Conservation (phyloP, 441 rosid genomes). For the Croton laevigatus region DNA sequence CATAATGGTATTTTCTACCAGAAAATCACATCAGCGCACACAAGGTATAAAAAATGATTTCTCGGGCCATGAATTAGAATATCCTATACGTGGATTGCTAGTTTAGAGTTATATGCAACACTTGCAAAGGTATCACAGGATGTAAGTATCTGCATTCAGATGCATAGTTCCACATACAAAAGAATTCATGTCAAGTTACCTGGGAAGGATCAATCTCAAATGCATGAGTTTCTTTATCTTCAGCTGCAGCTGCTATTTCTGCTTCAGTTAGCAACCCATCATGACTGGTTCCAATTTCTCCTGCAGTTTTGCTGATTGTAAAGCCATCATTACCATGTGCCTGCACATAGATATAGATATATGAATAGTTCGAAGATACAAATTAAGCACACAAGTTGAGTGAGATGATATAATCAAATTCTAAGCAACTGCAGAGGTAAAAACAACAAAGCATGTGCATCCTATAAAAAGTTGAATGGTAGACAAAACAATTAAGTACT, state of each 20-base stretch:
- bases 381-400: not conserved
- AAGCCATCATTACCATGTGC: conserved; percentile 58
- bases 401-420: not conserved
- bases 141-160: not conserved
- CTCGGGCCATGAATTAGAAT: not conserved
- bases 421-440: not conserved
- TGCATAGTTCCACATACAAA: not conserved
- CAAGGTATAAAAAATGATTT: conserved; percentile 1
- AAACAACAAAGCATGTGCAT: not conserved
- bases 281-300: conserved; percentile 64
- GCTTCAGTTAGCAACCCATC: conserved; percentile 77
- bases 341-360: conserved; percentile 32
- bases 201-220: conserved; percentile 87
- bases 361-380: conserved; percentile 5
- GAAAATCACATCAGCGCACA: not conserved
- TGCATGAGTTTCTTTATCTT: conserved; percentile 89
- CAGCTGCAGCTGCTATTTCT: conserved; percentile 85
- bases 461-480: not conserved
- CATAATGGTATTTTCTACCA: not conserved
- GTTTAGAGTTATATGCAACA: not conserved
- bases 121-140: not conserved
- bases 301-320: conserved; percentile 61
- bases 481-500: not conserved
- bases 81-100: not conserved
- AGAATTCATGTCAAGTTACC: conserved; percentile 31